These are phyloP conservation scores for Orychophragmus violaceus DNA, from an alignment of 345 rosid species.

Conservation along the genomic window DNA sequence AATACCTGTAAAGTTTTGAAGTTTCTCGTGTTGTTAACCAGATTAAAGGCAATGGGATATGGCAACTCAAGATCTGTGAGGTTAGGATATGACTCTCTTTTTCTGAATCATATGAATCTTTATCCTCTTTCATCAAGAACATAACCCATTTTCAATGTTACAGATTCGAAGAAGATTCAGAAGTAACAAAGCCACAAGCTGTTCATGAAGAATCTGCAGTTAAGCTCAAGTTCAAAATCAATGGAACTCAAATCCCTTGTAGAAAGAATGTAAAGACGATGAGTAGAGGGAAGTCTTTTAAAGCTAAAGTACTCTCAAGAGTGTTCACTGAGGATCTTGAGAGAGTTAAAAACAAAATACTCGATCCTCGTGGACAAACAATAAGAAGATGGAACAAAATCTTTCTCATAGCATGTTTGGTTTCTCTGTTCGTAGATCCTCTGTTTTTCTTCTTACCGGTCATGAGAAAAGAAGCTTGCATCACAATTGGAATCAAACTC, in stretches of 20 bases:
- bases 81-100: conserved; percentile 31
- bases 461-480: conserved; percentile 48
- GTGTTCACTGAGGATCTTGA: conserved; percentile 77
- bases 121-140: background rate
- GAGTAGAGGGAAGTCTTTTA: conserved; percentile 38
- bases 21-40: conserved; percentile 20
- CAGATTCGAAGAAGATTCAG: conserved; percentile 61
- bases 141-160: background rate
- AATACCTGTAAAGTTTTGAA: conserved; percentile 1
- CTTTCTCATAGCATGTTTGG: conserved; percentile 59
- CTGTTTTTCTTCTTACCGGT: conserved; percentile 65
- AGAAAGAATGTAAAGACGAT: conserved; percentile 26
- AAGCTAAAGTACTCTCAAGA: conserved; percentile 66
- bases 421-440: conserved; percentile 81
- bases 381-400: conserved; percentile 68
- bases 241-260: conserved; percentile 39
- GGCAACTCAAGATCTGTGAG: conserved; percentile 65
- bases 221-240: conserved; percentile 42
- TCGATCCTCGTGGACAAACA: conserved; percentile 69
- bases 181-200: conserved; percentile 35
- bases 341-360: conserved; percentile 48
- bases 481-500: conserved; percentile 47
- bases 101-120: background rate
- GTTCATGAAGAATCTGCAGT: conserved; percentile 37
- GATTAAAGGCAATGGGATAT: conserved; percentile 29